Conservation (phyloP, 2,329 filamentous ascomycete species). For the Teratosphaeria nubilosa region DNA sequence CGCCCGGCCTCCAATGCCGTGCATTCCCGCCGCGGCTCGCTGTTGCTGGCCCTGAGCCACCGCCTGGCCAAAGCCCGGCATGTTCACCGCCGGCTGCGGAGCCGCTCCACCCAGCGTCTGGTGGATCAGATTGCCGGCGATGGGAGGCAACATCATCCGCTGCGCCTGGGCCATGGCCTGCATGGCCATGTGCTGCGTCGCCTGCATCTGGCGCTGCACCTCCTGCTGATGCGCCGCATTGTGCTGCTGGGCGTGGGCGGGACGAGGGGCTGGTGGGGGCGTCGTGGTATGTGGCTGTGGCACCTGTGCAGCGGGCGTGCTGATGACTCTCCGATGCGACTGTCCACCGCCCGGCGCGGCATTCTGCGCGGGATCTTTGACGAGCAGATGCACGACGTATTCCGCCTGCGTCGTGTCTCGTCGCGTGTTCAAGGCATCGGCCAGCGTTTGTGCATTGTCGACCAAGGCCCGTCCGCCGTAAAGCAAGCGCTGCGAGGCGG, state of each 20-base stretch:
- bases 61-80: slow-evolving; percentile 4
- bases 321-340: background rate
- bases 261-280: background rate
- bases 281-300: background rate
- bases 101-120: background rate
- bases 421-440: slow-evolving; percentile 40
- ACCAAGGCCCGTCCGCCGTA: slow-evolving; percentile 46
- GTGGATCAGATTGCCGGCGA: background rate
- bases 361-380: slow-evolving; percentile 4
- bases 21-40: slow-evolving; percentile 12
- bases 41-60: slow-evolving; percentile 12
- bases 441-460: slow-evolving; percentile 39
- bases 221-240: background rate
- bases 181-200: background rate
- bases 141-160: background rate
- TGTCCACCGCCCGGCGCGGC: background rate
- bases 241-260: background rate
- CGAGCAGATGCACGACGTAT: slow-evolving; percentile 25
- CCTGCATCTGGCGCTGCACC: background rate
- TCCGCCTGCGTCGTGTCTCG: slow-evolving; percentile 34
- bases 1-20: slow-evolving; percentile 5
- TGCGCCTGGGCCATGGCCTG: background rate
- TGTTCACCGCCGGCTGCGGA: background rate
- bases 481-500: slow-evolving; percentile 46
- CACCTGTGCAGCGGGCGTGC: background rate